phyloP scores from a whole-genome alignment of 345 rosid genomes.

The Crucihimalaya himalaica region DNA sequence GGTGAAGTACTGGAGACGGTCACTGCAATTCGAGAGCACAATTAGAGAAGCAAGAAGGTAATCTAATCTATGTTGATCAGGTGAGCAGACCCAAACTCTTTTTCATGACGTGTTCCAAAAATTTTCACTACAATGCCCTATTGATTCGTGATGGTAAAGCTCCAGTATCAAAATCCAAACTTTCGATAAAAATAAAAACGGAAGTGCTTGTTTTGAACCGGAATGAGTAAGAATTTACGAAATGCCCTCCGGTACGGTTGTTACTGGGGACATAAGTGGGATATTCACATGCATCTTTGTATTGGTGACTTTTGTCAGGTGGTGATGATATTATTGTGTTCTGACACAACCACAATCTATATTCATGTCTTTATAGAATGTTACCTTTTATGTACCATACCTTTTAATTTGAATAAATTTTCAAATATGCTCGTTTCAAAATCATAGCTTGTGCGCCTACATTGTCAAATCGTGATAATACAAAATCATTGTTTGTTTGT shows the following conservation, averaged over 20 bases:
- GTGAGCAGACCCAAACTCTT: too few relatives aligned
- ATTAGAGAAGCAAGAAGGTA: background rate
- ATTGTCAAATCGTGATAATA: conserved; percentile 21
- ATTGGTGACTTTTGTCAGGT: conserved; percentile 35
- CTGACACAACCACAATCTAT: conserved; percentile 28
- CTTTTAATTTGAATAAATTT: conserved; percentile 25
- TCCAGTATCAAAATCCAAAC: background rate
- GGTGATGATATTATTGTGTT: conserved; percentile 8
- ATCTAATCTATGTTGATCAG: too few relatives aligned
- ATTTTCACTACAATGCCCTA: background rate
- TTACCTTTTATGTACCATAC: background rate
- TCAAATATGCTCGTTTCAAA: conserved; percentile 9
- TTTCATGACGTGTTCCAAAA: too few relatives aligned
- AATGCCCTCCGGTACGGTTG: background rate
- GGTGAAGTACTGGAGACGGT: background rate
- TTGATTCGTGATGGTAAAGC: background rate
- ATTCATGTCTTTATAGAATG: background rate
- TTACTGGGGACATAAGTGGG: conserved; percentile 5
- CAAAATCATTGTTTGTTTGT: background rate
- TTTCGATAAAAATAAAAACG: background rate
- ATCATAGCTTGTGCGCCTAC: conserved; percentile 15
- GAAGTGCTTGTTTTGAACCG: background rate
- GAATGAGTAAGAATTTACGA: background rate
- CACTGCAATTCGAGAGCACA: too few relatives aligned
- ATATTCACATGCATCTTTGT: conserved; percentile 37